Conservation (phyloP, 768 basidiomycete genomes). For the Rhodotorula graminis region DNA sequence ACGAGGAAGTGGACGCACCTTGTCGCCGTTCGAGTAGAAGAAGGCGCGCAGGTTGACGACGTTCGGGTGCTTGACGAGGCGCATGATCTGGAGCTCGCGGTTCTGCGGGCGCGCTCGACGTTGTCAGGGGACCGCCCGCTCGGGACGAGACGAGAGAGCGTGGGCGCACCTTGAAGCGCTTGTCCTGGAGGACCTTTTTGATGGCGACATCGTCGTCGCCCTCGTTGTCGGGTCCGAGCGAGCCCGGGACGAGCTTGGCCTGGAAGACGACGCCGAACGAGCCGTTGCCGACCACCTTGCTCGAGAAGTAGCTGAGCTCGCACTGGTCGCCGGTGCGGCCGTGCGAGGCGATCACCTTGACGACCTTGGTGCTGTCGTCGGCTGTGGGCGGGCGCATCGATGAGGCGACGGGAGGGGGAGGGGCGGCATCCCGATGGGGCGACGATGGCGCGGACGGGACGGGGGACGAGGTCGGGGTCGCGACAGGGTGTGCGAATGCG, state of each 20-base stretch:
- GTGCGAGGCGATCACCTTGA: conserved; percentile 89
- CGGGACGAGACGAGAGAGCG: too few relatives aligned
- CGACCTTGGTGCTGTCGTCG: conserved; percentile 93
- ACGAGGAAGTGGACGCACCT: conserved; percentile 72
- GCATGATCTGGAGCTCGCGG: conserved; percentile 39
- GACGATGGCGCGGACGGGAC: neutral
- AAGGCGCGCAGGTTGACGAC: conserved; percentile 96
- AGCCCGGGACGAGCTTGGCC: conserved; percentile 69
- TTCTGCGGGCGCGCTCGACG: conserved; percentile 28
- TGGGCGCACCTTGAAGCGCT: conserved; percentile 90
- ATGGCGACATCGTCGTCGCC: conserved; percentile 86
- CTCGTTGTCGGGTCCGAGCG: conserved; percentile 46
- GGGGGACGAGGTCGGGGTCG: conserved; percentile 6
- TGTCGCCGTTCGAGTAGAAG: conserved; percentile 99
- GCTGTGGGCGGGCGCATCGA: conserved; percentile 36
- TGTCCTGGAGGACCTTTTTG: conserved; percentile 99
- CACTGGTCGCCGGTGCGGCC: conserved; percentile 85
- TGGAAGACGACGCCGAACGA: conserved; percentile 99
- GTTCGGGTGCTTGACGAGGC: conserved; percentile 52
- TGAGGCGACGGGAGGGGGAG: neutral
- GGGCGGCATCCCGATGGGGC: neutral
- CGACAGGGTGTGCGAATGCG: neutral
- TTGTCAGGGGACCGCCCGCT: too few relatives aligned
- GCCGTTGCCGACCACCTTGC: conserved; percentile 97
- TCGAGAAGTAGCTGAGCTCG: conserved; percentile 79